Evolutionary conservation across 2,329 filamentous ascomycete species (phyloP).

Genomic region (Calonectria hongkongensis): DNA sequence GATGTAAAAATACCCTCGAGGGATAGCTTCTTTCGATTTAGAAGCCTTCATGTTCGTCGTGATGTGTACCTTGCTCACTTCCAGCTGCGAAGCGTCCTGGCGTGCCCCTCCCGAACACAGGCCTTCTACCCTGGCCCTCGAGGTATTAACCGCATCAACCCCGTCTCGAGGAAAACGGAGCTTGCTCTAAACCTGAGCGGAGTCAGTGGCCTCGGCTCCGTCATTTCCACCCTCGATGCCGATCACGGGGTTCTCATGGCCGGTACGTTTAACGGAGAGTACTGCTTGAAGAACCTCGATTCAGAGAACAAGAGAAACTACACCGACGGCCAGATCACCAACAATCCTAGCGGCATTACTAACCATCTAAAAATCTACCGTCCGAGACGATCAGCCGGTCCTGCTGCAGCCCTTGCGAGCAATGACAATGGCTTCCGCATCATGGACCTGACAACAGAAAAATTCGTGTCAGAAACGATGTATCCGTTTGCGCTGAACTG

Average conservation of each 20-base stretch:
- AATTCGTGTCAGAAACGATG: conserved; percentile 70
- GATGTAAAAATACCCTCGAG: conserved; percentile 59
- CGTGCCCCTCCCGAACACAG: conserved; percentile 72
- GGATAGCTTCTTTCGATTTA: conserved; percentile 75
- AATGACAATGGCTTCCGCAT: conserved; percentile 77
- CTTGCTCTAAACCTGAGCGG: conserved; percentile 66
- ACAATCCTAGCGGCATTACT: conserved; percentile 73
- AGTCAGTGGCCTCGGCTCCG: conserved; percentile 59
- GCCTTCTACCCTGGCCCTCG: conserved; percentile 74
- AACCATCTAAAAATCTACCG: conserved; percentile 78
- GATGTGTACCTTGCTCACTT: conserved; percentile 78
- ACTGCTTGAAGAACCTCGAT: conserved; percentile 69
- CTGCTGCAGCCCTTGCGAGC: conserved; percentile 76
- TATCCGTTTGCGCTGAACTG: conserved; percentile 83
- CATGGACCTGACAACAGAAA: conserved; percentile 75
- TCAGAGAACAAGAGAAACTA: conserved; percentile 60
- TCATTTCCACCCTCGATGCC: conserved; percentile 71
- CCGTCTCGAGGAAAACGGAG: conserved; percentile 67
- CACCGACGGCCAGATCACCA: conserved; percentile 69
- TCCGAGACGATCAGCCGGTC: conserved; percentile 70
- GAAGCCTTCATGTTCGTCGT: conserved; percentile 72
- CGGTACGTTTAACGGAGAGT: conserved; percentile 75
- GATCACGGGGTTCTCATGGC: conserved; percentile 74
- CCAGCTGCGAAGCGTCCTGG: conserved; percentile 78
- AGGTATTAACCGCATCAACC: conserved; percentile 72